Conservation (phyloP, 2,329 filamentous ascomycete species). For the Fonsecaea erecta region DNA sequence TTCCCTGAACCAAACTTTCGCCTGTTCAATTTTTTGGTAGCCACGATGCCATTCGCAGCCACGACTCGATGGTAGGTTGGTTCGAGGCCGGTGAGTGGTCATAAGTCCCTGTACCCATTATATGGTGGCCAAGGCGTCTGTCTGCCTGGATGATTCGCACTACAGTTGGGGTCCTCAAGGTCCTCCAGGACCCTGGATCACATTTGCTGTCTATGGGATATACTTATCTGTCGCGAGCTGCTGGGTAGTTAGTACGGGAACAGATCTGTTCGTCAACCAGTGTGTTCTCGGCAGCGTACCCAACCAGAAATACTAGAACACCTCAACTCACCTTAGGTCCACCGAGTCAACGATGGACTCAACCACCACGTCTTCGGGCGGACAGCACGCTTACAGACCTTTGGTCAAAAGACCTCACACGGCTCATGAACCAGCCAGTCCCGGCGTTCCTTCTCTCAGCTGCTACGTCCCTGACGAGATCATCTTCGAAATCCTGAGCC, state of each 20-base stretch:
- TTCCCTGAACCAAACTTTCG: neutral
- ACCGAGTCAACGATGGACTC: neutral
- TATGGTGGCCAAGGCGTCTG: too few species aligned
- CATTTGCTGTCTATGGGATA: neutral
- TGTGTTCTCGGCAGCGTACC: neutral
- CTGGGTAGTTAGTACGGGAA: neutral
- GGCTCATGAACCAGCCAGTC: too few species aligned
- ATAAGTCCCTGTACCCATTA: too few species aligned
- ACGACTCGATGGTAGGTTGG: neutral
- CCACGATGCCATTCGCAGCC: neutral
- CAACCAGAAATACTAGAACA: neutral
- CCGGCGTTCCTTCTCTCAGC: neutral
- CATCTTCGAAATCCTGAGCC: neutral
- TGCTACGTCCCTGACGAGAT: neutral
- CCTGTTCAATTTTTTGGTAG: neutral
- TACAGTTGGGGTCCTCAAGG: neutral
- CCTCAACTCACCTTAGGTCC: neutral
- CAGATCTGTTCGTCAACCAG: neutral
- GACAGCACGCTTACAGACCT: neutral
- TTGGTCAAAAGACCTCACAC: neutral
- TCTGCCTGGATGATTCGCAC: too few species aligned
- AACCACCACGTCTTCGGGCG: neutral
- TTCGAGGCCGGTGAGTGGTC: too few species aligned
- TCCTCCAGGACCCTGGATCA: neutral
- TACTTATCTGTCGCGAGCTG: neutral